Evolutionary conservation across 164 flowering plant species (phyloP).

Genomic region (Magnolia sinica): DNA sequence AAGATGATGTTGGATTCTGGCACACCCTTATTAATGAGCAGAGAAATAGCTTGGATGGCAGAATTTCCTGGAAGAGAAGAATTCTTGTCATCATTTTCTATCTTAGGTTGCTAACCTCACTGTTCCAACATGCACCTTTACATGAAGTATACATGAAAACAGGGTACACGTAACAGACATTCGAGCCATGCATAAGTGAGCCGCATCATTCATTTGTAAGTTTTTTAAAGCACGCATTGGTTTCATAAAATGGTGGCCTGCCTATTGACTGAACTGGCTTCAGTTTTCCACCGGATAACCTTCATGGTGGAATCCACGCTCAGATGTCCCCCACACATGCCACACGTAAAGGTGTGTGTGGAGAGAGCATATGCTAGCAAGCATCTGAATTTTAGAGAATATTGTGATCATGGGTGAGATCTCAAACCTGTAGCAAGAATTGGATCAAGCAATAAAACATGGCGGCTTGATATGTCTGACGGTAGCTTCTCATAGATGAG

Average conservation of each 20-base stretch:
- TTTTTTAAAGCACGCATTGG: neutral
- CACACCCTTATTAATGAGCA: slow-evolving; percentile 72
- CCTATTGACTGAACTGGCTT: too few relatives aligned
- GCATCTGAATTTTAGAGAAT: neutral
- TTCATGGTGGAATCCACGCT: too few relatives aligned
- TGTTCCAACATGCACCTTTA: too few relatives aligned
- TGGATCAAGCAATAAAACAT: slow-evolving; percentile 72
- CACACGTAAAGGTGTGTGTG: neutral
- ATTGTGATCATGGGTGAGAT: neutral
- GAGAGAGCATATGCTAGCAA: neutral
- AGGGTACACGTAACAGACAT: neutral
- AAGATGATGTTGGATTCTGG: slow-evolving; percentile 72
- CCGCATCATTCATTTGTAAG: neutral
- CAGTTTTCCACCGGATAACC: too few relatives aligned
- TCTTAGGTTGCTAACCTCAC: neutral
- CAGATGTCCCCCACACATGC: too few relatives aligned
- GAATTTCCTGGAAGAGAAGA: slow-evolving; percentile 58
- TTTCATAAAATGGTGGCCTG: neutral
- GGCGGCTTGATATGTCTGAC: slow-evolving; percentile 62
- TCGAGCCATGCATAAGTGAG: neutral
- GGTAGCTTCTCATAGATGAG: slow-evolving; percentile 84
- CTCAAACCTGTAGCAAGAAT: slow-evolving; percentile 75
- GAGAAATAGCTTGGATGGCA: slow-evolving; percentile 65
- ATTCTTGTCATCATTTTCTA: neutral
- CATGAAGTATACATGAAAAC: neutral